Evolutionary conservation across 2,329 filamentous ascomycete species (phyloP).

Genomic region (Juglanconis oblonga): DNA sequence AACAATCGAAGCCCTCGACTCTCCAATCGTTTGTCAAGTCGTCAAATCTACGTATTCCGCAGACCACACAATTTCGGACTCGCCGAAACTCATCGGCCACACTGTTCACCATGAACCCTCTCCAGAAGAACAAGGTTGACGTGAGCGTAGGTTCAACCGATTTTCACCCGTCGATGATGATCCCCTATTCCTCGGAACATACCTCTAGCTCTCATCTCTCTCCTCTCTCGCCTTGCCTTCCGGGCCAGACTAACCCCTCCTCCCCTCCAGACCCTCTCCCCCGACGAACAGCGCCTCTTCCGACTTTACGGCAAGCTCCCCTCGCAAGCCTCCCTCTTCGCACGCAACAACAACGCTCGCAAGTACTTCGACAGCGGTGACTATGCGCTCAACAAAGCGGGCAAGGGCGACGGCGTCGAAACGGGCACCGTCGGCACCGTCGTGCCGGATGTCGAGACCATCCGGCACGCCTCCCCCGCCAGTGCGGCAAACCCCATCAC

Average conservation of each 20-base stretch:
- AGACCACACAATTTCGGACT: neutral
- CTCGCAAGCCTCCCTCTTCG: slow-evolving; percentile 91
- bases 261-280: slow-evolving; percentile 71
- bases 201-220: no score
- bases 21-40: neutral
- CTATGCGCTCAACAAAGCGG: slow-evolving; percentile 94
- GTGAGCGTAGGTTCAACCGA: slow-evolving; percentile 68
- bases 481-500: slow-evolving; percentile 22
- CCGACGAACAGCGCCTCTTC: slow-evolving; percentile 95
- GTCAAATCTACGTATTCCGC: neutral
- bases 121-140: slow-evolving; percentile 98
- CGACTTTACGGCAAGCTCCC: slow-evolving; percentile 97
- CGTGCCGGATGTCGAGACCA: slow-evolving; percentile 92
- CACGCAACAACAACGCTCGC: slow-evolving; percentile 85
- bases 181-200: no score
- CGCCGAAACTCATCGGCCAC: neutral
- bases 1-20: neutral
- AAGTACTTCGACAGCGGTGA: slow-evolving; percentile 98
- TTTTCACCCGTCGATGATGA: slow-evolving; percentile 13
- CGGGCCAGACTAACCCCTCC: neutral
- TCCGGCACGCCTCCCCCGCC: slow-evolving; percentile 74
- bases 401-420: slow-evolving; percentile 91
- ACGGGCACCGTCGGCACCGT: slow-evolving; percentile 91
- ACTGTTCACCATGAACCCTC: slow-evolving; percentile 74
- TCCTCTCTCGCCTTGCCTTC: neutral